These are phyloP conservation scores for Russula sp. DNA, from an alignment of 768 basidiomycete species.

Conservation along the genomic window DNA sequence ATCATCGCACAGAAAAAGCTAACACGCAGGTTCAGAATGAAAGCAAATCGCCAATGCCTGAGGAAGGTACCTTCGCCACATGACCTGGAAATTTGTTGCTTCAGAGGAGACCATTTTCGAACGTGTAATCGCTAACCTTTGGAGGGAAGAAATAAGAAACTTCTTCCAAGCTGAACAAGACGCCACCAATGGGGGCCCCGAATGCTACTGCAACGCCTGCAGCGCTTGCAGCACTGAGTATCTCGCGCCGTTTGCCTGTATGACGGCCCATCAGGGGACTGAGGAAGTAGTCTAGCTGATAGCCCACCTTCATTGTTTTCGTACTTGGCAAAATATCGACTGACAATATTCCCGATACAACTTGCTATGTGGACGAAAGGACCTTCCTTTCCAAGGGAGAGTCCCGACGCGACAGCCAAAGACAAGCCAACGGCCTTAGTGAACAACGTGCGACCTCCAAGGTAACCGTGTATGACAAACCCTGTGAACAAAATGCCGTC, in stretches of 20 bases:
- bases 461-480: slow-evolving; percentile 96
- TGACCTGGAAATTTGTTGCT: slow-evolving; percentile 43
- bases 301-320: slow-evolving; percentile 83
- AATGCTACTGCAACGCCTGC: slow-evolving; percentile 98
- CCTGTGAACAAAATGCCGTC: slow-evolving; percentile 38
- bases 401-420: slow-evolving; percentile 86
- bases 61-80: slow-evolving; percentile 79
- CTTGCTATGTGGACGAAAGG: slow-evolving; percentile 90
- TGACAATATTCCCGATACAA: slow-evolving; percentile 90
- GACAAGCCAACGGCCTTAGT: slow-evolving; percentile 88
- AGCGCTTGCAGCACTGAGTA: slow-evolving; percentile 92
- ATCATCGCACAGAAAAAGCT: slow-evolving; percentile 99
- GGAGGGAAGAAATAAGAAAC: slow-evolving; percentile 97
- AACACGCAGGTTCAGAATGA: slow-evolving; percentile 31
- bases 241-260: slow-evolving; percentile 88
- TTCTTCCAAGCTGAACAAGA: slow-evolving; percentile 89
- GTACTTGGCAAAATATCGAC: slow-evolving; percentile 80
- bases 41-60: slow-evolving; percentile 7
- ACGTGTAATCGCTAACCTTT: slow-evolving; percentile 44
- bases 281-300: background rate
- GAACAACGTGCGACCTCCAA: slow-evolving; percentile 83
- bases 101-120: background rate
- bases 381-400: slow-evolving; percentile 77
- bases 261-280: background rate
- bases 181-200: slow-evolving; percentile 93